Conservation (phyloP, 2,329 filamentous ascomycete genomes). For the Colletotrichum simmondsii region DNA sequence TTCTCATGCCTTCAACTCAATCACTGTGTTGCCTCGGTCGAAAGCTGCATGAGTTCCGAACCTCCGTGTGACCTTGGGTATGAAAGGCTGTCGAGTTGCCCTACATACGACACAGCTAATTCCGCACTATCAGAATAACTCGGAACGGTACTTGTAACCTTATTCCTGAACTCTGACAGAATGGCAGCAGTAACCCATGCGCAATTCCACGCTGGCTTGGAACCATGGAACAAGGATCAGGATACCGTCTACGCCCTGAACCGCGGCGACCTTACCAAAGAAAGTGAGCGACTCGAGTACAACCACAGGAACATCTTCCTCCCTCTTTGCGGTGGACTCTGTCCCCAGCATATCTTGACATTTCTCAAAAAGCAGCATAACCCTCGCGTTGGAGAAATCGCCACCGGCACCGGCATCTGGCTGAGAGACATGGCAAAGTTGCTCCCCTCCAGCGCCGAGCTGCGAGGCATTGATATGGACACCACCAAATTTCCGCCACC, state of each 20-base stretch:
- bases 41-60: background rate
- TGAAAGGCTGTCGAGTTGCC: background rate
- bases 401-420: slow-evolving; percentile 38
- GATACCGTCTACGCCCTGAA: slow-evolving; percentile 15
- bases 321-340: slow-evolving; percentile 13
- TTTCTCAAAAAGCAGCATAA: background rate
- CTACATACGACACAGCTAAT: fast-evolving
- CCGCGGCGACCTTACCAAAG: background rate
- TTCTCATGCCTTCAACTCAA: background rate
- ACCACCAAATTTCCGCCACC: slow-evolving; percentile 34
- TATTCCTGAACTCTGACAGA: background rate
- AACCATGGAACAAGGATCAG: slow-evolving; percentile 11
- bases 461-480: slow-evolving; percentile 37
- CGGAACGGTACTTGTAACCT: background rate
- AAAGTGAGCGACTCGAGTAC: slow-evolving; percentile 17
- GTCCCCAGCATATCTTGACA: background rate
- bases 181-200: slow-evolving; percentile 1
- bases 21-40: background rate
- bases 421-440: slow-evolving; percentile 33
- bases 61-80: background rate
- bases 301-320: slow-evolving; percentile 16
- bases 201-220: background rate
- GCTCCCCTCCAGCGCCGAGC: slow-evolving; percentile 19
- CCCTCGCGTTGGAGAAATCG: slow-evolving; percentile 33
- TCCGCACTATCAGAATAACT: fast-evolving